These are phyloP conservation scores for Eucalyptus paniculata DNA, from an alignment of 345 rosid genomes.

Conservation along the genomic window DNA sequence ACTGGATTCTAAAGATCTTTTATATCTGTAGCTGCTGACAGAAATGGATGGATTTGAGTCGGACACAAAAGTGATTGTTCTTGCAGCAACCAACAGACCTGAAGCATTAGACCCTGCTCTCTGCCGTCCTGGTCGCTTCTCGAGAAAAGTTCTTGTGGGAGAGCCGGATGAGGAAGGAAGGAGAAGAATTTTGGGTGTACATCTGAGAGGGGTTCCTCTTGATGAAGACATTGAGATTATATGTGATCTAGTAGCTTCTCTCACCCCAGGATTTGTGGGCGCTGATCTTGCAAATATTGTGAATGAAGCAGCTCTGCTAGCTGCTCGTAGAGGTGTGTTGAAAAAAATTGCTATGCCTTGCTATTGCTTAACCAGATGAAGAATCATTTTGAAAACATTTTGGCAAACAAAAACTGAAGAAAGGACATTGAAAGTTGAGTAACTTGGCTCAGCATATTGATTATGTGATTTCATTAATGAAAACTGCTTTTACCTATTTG, in stretches of 20 bases:
- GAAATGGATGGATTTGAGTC: constrained; percentile 98
- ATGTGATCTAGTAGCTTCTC: constrained; percentile 67
- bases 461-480: not conserved
- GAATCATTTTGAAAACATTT: not conserved
- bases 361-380: not conserved
- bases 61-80: constrained; percentile 70
- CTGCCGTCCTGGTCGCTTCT: constrained; percentile 96
- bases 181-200: constrained; percentile 71
- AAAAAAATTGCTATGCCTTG: not conserved
- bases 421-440: not conserved
- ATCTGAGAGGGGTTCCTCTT: constrained; percentile 78
- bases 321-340: constrained; percentile 81
- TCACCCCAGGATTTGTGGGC: constrained; percentile 90
- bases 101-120: constrained; percentile 92
- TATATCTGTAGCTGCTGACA: constrained; percentile 64
- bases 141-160: constrained; percentile 81
- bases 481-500: not conserved
- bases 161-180: constrained; percentile 96
- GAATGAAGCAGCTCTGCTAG: constrained; percentile 91
- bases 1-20: not conserved
- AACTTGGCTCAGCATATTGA: not conserved
- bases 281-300: constrained; percentile 95
- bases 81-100: constrained; percentile 95
- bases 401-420: not conserved
- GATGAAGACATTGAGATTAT: constrained; percentile 70